These are phyloP conservation scores for Chlamydomonas sphaeroides DNA, from an alignment of 139 green algal species.

Conservation along the genomic window DNA sequence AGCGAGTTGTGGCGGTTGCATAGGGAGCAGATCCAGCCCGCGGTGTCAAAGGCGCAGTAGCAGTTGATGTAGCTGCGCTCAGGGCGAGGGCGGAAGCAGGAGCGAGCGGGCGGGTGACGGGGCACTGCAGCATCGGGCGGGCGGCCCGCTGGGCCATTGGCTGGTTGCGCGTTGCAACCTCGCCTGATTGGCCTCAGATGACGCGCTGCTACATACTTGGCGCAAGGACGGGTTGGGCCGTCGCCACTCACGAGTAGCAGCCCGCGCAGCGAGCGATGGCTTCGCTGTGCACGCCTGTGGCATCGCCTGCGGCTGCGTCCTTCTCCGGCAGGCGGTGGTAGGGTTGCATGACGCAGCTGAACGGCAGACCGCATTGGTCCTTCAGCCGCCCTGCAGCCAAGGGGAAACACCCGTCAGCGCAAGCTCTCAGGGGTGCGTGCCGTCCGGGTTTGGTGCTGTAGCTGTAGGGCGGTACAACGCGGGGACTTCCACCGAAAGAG, in stretches of 20 bases:
- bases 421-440: no score
- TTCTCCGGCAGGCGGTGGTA: constrained; percentile 22
- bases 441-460: no score
- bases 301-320: constrained; percentile 1
- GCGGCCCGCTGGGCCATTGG: no score
- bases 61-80: constrained; percentile 74
- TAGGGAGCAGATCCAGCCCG: constrained; percentile 74
- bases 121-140: no score
- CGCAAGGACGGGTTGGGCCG: no score
- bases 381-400: constrained; percentile 71
- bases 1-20: constrained; percentile 72
- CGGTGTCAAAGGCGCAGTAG: constrained; percentile 62
- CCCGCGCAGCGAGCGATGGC: constrained; percentile 68
- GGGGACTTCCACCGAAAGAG: no score
- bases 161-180: no score
- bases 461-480: no score
- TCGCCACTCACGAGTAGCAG: constrained; percentile 64
- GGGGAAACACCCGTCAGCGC: no score
- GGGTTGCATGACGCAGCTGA: constrained; percentile 57
- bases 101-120: no score
- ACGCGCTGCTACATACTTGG: no score
- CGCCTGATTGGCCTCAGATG: no score
- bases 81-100: background rate
- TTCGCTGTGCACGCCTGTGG: background rate
- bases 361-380: constrained; percentile 75